Evolutionary conservation across 805 yeast species (phyloP).

Genomic region (Suhomyces prunicola): DNA sequence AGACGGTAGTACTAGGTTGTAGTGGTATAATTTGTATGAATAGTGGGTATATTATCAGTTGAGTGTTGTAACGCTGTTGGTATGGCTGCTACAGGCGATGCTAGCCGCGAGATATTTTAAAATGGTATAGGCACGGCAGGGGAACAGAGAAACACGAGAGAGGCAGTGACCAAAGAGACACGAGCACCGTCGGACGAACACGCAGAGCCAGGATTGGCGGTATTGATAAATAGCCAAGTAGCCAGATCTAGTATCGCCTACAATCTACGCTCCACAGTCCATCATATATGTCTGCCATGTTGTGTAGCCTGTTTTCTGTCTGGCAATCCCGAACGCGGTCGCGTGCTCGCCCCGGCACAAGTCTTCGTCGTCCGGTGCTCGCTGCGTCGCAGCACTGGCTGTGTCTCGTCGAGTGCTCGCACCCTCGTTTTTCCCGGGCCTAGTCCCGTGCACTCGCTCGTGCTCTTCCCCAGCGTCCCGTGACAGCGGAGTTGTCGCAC

Average conservation of each 20-base stretch:
- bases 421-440: neutral
- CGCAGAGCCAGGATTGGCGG: too few relatives aligned
- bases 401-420: neutral
- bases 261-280: too few relatives aligned
- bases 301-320: neutral
- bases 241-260: neutral
- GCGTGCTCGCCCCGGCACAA: neutral
- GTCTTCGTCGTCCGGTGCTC: neutral
- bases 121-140: neutral
- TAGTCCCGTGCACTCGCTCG: neutral
- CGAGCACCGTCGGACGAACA: neutral
- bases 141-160: neutral
- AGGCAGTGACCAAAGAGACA: neutral
- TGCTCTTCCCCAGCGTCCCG: neutral
- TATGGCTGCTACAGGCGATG: neutral
- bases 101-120: neutral
- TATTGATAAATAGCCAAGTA: neutral
- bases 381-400: neutral
- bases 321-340: neutral
- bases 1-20: neutral
- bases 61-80: too few relatives aligned
- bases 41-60: neutral
- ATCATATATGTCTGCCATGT: too few relatives aligned
- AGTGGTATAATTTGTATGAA: neutral
- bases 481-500: constrained; percentile 18